Percentiles rank a stretch among this genome's conserved stretches.
Evolutionary conservation across 1,284 basidiomycete genomes (phyloP).

Genomic region (Cryptococcus sp.): DNA sequence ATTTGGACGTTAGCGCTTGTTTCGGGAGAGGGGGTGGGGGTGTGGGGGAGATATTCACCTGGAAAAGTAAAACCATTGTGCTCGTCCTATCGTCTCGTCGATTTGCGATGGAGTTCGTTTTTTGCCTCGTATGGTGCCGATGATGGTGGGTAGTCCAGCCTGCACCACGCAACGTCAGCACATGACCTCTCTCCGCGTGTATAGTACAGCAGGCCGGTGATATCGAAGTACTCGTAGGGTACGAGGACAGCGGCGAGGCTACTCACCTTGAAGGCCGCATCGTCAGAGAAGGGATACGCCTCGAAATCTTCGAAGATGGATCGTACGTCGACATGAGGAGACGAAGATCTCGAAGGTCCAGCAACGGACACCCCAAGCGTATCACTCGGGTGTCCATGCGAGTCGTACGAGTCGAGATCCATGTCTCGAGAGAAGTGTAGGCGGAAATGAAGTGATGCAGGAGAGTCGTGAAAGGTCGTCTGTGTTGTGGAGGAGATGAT

Average conservation of each 20-base stretch:
- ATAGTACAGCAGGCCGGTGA: too few relatives aligned
- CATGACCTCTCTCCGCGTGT: not conserved
- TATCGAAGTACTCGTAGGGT: too few relatives aligned
- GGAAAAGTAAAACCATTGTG: constrained; percentile 43
- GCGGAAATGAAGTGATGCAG: too few relatives aligned
- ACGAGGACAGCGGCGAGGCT: too few relatives aligned
- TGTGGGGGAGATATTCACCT: too few relatives aligned
- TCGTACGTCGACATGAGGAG: not conserved
- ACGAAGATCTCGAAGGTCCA: not conserved
- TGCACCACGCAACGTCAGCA: constrained; percentile 3
- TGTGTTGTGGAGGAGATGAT: too few relatives aligned
- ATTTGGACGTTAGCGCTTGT: not conserved
- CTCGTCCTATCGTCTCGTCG: constrained; percentile 36
- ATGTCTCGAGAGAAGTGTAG: too few relatives aligned
- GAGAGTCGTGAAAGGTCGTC: too few relatives aligned
- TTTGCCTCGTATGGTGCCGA: constrained; percentile 24
- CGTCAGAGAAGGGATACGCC: constrained; percentile 33
- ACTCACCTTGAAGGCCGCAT: constrained; percentile 36
- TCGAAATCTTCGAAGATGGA: constrained; percentile 29
- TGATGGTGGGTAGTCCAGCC: constrained; percentile 38
- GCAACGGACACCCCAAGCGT: not conserved
- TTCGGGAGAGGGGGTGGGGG: too few relatives aligned
- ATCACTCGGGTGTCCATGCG: not conserved
- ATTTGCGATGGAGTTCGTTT: constrained; percentile 27
- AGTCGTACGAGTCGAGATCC: too few relatives aligned